Evolutionary conservation across 345 rosid genomes (phyloP), one percentile per base, ranked within the genome.

Genomic region (Brassica incana): DNA sequence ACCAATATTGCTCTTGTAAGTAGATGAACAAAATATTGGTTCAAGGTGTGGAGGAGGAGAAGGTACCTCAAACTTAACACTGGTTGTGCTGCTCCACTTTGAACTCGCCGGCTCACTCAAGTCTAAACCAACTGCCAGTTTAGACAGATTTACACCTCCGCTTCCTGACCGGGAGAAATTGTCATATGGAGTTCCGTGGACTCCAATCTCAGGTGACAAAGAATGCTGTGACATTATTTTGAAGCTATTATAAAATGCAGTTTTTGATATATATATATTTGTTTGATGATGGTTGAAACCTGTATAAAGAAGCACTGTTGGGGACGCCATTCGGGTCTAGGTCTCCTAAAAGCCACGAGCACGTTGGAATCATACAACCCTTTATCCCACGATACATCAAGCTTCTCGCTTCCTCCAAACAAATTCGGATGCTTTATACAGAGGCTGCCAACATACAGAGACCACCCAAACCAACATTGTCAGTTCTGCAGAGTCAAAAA

Each of bases 351-450:
- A 82, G 97, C 97, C 64, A 92, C 80, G 58, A 91, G 67, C n/a
- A 90, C 81, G 81, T 91, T 95, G 50, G 97, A 95, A 87, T 95
- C 97, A 78, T 79, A 95, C 11, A 92, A 83, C 50, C 97, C 99
- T 77, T 92, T 95, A 79, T 95, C 91, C 99, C 91, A 95, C 0
- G 94, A 90, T 15, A 95, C 91, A 79, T 95, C 99, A 14, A 95
- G 97, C 90, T 92, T 95, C 85, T 95, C 99, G 54, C 97, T 95
- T 80, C 99, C 99, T 79, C 97, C 99, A 86, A 92, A 95, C 80
- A 95, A 83, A 85, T 95, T 92, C 7, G 99, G 94, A 84, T 95
- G 97, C 79, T 91, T 95, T 69, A 95, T 85, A 80, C 94, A 91
- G 67, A 95, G 91, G 81, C 99, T 95, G 88, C 74, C 74, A 82